Conservation (phyloP, 2,329 filamentous ascomycete species). For the Aspergillus amoenus region DNA sequence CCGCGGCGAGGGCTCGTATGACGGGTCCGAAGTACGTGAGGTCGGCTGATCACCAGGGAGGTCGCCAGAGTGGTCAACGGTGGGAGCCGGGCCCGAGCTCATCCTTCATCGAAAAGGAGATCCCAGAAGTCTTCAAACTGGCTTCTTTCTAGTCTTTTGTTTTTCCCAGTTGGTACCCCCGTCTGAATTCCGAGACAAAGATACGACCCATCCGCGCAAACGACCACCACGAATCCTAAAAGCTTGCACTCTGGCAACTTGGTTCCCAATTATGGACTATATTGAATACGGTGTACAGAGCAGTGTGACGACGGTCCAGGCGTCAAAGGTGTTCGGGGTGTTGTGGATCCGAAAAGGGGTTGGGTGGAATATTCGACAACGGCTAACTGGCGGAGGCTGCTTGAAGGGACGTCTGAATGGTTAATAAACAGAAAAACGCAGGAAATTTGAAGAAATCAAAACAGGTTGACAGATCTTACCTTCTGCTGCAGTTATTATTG, state of each 20-base stretch:
- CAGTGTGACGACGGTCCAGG: not conserved
- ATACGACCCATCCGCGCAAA: conserved; percentile 22
- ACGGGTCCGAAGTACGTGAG: conserved; percentile 11
- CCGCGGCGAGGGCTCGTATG: conserved; percentile 12
- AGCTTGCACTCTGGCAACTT: not conserved
- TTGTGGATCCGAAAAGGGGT: conserved; percentile 7
- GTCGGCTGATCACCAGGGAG: conserved; percentile 17
- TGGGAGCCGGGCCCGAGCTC: conserved; percentile 29
- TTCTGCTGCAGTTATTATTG: not conserved
- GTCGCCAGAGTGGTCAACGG: conserved; percentile 28
- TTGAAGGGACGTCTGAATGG: not conserved
- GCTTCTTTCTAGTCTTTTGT: conserved; percentile 2
- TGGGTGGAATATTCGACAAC: not conserved
- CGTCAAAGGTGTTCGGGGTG: not conserved
- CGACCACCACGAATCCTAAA: not conserved
- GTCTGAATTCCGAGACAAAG: conserved; percentile 15
- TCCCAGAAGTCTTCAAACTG: conserved; percentile 1
- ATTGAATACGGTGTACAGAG: not conserved
- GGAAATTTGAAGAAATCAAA: not conserved
- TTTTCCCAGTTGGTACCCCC: conserved; percentile 12
- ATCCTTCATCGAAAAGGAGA: conserved; percentile 28
- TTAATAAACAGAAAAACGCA: not conserved
- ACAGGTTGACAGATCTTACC: conserved; percentile 1
- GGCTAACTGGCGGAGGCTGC: not conserved
- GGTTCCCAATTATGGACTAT: not conserved